A percentile compares a stretch with the other conserved stretches of the same genome.
phyloP scores from a whole-genome alignment of 139 green algal species.

The Chlamydomonas sphaeroides region DNA sequence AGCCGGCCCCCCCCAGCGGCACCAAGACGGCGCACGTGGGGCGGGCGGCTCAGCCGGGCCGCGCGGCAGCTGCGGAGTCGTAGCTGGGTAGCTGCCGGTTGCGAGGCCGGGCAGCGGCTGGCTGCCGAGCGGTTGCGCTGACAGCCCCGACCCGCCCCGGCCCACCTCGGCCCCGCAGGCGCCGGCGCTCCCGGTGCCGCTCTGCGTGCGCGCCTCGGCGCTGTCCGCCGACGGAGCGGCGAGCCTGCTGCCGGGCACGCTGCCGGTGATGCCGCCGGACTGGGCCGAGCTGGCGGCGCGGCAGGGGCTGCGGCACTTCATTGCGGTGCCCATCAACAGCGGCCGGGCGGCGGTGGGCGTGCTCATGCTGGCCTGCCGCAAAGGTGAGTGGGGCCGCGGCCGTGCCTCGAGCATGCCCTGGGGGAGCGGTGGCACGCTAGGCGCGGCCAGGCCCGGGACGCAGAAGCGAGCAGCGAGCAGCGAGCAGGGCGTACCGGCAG shows the following conservation, averaged over 20 bases:
- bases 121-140: too few relatives aligned
- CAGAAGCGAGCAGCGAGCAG: too few relatives aligned
- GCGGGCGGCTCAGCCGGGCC: too few relatives aligned
- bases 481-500: too few relatives aligned
- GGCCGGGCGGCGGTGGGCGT: not conserved
- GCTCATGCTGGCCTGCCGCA: not conserved
- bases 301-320: slow-evolving; percentile 24
- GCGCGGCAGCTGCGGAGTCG: too few relatives aligned
- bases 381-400: not conserved
- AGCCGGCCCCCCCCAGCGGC: too few relatives aligned
- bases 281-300: not conserved
- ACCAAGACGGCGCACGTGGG: not conserved
- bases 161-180: too few relatives aligned
- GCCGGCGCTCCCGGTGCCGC: not conserved
- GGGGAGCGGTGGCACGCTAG: not conserved
- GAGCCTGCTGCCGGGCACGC: not conserved
- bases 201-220: not conserved
- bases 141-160: too few relatives aligned
- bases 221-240: not conserved
- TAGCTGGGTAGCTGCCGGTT: not conserved
- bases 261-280: slow-evolving; percentile 4
- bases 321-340: not conserved
- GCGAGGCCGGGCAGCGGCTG: too few relatives aligned
- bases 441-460: too few relatives aligned
- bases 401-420: not conserved